Evolutionary conservation across 768 basidiomycete species (phyloP).

Genomic region (Psilocybe azurescens): DNA sequence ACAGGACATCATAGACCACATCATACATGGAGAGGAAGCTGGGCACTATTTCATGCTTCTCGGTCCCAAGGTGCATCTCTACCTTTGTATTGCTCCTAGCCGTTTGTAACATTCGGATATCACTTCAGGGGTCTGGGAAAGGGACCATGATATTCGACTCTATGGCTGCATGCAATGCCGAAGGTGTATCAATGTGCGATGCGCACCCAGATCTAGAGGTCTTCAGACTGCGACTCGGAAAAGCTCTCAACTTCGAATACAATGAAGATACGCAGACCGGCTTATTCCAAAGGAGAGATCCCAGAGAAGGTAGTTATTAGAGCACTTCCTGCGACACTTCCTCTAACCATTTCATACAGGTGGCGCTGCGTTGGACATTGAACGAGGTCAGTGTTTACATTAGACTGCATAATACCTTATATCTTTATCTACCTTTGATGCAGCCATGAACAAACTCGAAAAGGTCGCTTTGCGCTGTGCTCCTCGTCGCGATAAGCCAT

Average conservation of each 20-base stretch:
- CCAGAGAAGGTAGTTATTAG: constrained; percentile 64
- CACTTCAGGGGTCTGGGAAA: constrained; percentile 73
- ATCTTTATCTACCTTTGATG: background rate
- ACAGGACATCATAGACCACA: constrained; percentile 76
- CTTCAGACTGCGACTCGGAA: constrained; percentile 84
- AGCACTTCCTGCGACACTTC: background rate
- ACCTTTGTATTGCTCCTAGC: background rate
- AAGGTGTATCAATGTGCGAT: constrained; percentile 76
- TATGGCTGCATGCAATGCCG: constrained; percentile 74
- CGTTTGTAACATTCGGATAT: constrained; percentile 3
- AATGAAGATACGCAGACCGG: constrained; percentile 83
- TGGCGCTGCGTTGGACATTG: constrained; percentile 82
- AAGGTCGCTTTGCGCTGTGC: constrained; percentile 80
- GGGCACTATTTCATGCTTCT: constrained; percentile 81
- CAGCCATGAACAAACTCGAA: constrained; percentile 82
- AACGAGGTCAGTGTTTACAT: constrained; percentile 57
- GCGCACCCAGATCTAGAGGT: constrained; percentile 89
- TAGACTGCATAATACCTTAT: background rate
- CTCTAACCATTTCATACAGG: constrained; percentile 39
- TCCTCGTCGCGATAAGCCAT: constrained; percentile 60
- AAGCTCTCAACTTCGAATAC: constrained; percentile 86
- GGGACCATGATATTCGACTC: constrained; percentile 85
- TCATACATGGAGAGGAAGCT: constrained; percentile 73
- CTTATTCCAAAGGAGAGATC: constrained; percentile 83
- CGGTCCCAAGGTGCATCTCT: constrained; percentile 67